Conservation (phyloP, 225 moss, liverwort and hornwort species). For the Sphagnum contortum region DNA sequence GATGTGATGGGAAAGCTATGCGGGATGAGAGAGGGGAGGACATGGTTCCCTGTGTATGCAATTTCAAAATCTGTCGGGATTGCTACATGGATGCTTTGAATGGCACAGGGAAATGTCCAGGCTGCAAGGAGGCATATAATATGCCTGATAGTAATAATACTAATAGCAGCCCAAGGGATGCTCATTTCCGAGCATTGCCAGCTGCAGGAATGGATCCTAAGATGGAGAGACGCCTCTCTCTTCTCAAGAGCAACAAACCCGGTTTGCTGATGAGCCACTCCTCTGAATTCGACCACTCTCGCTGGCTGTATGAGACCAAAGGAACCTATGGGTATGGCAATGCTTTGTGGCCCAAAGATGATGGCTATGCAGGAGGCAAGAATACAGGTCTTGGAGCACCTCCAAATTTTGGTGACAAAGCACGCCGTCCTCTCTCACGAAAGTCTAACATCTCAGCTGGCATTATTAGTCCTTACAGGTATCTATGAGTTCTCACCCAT, state of each 20-base stretch:
- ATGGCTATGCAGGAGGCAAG: constrained; percentile 20
- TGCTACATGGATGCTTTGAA: constrained; percentile 71
- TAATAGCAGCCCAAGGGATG: neutral
- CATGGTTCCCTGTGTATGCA: constrained; percentile 70
- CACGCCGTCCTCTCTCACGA: constrained; percentile 31
- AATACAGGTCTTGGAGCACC: constrained; percentile 13
- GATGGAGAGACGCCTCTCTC: constrained; percentile 68
- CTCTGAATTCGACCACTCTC: constrained; percentile 62
- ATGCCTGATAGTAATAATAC: constrained; percentile 23
- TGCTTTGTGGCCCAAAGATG: constrained; percentile 50
- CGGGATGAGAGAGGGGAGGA: constrained; percentile 83
- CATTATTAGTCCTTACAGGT: constrained; percentile 46
- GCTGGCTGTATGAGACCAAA: constrained; percentile 46
- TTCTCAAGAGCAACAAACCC: constrained; percentile 52
- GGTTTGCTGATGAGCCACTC: constrained; percentile 54
- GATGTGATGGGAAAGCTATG: constrained; percentile 71
- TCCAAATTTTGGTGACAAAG: constrained; percentile 29
- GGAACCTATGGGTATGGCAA: constrained; percentile 50
- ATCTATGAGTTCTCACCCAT: neutral
- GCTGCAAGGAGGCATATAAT: constrained; percentile 78
- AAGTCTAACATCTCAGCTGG: constrained; percentile 33
- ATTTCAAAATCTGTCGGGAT: constrained; percentile 76
- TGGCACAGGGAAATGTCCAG: constrained; percentile 52
- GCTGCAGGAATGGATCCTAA: constrained; percentile 22
- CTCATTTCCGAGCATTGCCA: constrained; percentile 39